Evolutionary conservation across 441 rosid species (phyloP), one percentile per base, ranked within the genome.

Genomic region (Mallotus repandus): DNA sequence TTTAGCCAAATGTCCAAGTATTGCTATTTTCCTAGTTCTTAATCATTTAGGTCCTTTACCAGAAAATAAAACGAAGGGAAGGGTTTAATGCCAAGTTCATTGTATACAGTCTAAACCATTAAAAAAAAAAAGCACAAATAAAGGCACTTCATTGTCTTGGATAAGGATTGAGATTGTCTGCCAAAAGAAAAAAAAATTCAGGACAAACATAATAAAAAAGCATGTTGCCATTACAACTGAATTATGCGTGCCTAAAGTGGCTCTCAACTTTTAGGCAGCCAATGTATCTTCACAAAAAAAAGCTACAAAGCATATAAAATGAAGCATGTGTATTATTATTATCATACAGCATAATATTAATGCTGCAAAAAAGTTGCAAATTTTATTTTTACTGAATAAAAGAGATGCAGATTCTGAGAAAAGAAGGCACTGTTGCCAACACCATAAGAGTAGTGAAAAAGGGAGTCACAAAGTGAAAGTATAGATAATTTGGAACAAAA

Each of bases 181-280:
- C 46, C 70, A 69, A 56, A 56, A 21, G n/a, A 1, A 13, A 48
- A 29, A 7, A 15, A 16, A 66, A 52, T 29, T 29, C 3, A 29
- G 32, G 32, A 38, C 2, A 14, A n/a, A 19, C 0, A 22, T 57
- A 2, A 54, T 16, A 15, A 57, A 32, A 63, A 21, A 11, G 19
- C 2, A 16, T 14, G 45, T 63, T 49, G 68, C 71, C 69, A 63
- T 21, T 13, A 18, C 55, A 74, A 60, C 50, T 66, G 25, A 71
- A 5, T 3, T 16, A 14, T 21, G 4, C 15, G 41, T 43, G 38
- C 61, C 22, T 41, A 50, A 62, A 66, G 69, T 64, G 75, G 48
- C 53, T 4, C 25, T 61, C 49, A 66, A 57, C 78, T 76, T 76
- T 72, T 60, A 22, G 57, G 77, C 18, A 55, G 68, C 77, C 72